Evolutionary conservation across 2,329 filamentous ascomycete genomes (phyloP).

Genomic region (Pleochaeta shiraiana): DNA sequence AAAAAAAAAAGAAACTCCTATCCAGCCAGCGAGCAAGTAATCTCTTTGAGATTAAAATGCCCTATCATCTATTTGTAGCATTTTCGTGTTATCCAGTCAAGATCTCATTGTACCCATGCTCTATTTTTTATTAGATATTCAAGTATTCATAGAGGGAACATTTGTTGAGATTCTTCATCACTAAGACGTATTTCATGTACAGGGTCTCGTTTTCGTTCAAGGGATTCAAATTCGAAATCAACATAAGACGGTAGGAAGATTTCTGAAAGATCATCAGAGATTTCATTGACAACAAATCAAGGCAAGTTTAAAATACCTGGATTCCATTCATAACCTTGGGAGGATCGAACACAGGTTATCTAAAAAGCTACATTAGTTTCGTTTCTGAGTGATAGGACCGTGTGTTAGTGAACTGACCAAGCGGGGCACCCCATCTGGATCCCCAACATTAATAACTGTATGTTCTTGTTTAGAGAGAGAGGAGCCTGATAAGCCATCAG

Average conservation of each 20-base stretch:
- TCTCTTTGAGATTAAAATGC: too few species aligned
- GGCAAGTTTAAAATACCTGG: conserved; percentile 29
- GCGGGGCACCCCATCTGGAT: conserved; percentile 48
- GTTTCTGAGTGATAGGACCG: conserved; percentile 5
- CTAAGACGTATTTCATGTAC: conserved; percentile 58
- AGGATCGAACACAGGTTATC: conserved; percentile 63
- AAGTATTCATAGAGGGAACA: conserved; percentile 35
- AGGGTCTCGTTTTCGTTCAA: conserved; percentile 55
- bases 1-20: not conserved
- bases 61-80: too few species aligned
- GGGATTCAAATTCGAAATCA: conserved; percentile 50
- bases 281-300: not conserved
- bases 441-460: conserved; percentile 60
- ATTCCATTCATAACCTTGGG: conserved; percentile 69
- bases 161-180: conserved; percentile 50
- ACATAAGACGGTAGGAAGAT: conserved; percentile 64
- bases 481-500: conserved; percentile 29
- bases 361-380: conserved; percentile 18
- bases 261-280: conserved; percentile 25
- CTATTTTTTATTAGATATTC: conserved; percentile 10
- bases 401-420: conserved; percentile 30
- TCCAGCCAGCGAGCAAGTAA: not conserved
- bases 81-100: too few species aligned
- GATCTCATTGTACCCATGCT: conserved; percentile 4
- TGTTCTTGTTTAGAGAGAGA: conserved; percentile 53